A percentile compares a stretch with the other conserved stretches of the same genome.
These are phyloP conservation scores for Pythium angustatum DNA, from an alignment of 352 stramenopile genomes.

Conservation along the genomic window DNA sequence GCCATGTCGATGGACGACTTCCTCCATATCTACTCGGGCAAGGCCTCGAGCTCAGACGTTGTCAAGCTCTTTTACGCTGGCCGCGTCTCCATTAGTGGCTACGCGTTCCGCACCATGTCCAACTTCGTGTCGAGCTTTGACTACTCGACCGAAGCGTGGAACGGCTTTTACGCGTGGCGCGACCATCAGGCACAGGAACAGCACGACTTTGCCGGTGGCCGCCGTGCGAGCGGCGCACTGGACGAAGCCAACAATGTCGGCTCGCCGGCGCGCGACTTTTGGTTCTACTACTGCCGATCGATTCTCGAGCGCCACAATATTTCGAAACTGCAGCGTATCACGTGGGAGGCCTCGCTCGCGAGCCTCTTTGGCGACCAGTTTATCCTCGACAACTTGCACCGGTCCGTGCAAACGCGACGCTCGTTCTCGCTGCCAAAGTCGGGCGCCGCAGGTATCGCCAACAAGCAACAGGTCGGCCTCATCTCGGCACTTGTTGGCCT, in stretches of 20 bases:
- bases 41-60: slow-evolving; percentile 74
- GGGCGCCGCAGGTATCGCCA: background rate
- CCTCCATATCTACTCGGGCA: slow-evolving; percentile 85
- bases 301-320: slow-evolving; percentile 69
- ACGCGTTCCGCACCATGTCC: slow-evolving; percentile 80
- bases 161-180: slow-evolving; percentile 70
- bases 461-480: slow-evolving; percentile 14
- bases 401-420: slow-evolving; percentile 19
- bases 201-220: slow-evolving; percentile 1
- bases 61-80: slow-evolving; percentile 82
- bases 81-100: slow-evolving; percentile 73
- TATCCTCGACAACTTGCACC: slow-evolving; percentile 47
- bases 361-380: slow-evolving; percentile 68
- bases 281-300: slow-evolving; percentile 62
- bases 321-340: slow-evolving; percentile 66
- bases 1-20: slow-evolving; percentile 88
- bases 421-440: slow-evolving; percentile 7
- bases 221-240: slow-evolving; percentile 34
- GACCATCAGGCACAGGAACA: slow-evolving; percentile 38
- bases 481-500: slow-evolving; percentile 18
- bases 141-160: slow-evolving; percentile 82
- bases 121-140: slow-evolving; percentile 86
- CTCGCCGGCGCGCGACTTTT: slow-evolving; percentile 67
- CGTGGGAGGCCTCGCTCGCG: slow-evolving; percentile 70
- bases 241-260: slow-evolving; percentile 52